Base-by-base conservation (phyloP, 352 stramenopile species). In the Bremia lactucae region DNA sequence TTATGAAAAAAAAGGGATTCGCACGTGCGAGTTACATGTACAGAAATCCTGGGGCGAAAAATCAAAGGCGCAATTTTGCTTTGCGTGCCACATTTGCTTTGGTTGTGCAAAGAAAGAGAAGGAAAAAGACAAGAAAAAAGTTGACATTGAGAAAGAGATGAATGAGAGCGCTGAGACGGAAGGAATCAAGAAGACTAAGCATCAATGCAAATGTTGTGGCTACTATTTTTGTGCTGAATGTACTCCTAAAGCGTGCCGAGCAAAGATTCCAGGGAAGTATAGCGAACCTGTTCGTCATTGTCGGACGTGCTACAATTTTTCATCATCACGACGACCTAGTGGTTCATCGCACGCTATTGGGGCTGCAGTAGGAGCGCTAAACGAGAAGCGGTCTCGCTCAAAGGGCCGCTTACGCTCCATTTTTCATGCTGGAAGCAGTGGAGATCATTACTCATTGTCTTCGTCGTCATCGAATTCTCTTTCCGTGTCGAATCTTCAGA, bases 11-110 rank as follows among this genome's bases (percentile, higher is more conserved):
- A 78, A 62, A 13, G 39, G 45, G 4, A 13, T 7, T 3, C 62
- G 61, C 11, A 73, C 55, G 28, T 92, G 79, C 24, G 64, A 71
- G 36, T 48, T 87, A 35, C 71, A 83, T 37, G 75, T 89, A 2
- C 80, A 93, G 43, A 65, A 84, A 48, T 55, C 80, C n/a, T 83
- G 75, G 65, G 78, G 62, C 15, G 80, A 93, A 29, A 93, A 93
- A 48, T 72, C 47, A 38, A 65, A 50, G 20, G 62, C 80, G 2
- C 49, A 65, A 22, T 84, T 75, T 29, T 93, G 80, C 53, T 93
- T 90, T 45, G 52, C 79, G 28, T 93, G 80, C 39, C 71, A 89
- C 37, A 33, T 28, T 11, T 71, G 72, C 35, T 72, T 90, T 21
- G 29, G 33, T 0, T 68, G 25, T 28, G 14, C 31, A 8, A 60